Conservation (phyloP, 2,329 filamentous ascomycete species). For the Colletotrichum australisinense region DNA sequence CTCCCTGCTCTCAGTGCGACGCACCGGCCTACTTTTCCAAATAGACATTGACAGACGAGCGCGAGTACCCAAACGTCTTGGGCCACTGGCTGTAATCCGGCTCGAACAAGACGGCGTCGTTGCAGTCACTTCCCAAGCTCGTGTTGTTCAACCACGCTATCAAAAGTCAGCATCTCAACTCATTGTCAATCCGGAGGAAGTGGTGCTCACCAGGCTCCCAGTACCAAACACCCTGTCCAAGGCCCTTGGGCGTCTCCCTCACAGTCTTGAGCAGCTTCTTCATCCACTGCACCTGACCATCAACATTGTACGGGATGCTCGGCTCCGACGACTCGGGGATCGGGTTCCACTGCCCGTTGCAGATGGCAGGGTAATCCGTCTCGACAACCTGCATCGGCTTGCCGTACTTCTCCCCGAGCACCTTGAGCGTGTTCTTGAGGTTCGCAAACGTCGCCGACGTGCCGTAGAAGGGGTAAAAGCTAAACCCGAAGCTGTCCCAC, state of each 20-base stretch:
- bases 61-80: constrained; percentile 24
- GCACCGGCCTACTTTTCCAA: background rate
- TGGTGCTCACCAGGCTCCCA: constrained; percentile 12
- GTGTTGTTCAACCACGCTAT: constrained; percentile 26
- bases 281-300: constrained; percentile 26
- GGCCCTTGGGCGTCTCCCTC: constrained; percentile 16
- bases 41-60: constrained; percentile 21
- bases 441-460: constrained; percentile 30
- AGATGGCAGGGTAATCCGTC: constrained; percentile 32
- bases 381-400: constrained; percentile 32
- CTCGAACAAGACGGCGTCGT: constrained; percentile 30
- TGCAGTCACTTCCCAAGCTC: constrained; percentile 28
- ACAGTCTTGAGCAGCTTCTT: constrained; percentile 18
- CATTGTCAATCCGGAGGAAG: no score
- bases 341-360: constrained; percentile 29
- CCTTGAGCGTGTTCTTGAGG: constrained; percentile 8
- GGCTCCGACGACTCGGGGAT: constrained; percentile 28
- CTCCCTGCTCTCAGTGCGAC: background rate
- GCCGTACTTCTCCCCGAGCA: constrained; percentile 25
- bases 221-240: constrained; percentile 27
- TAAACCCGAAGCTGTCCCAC: constrained; percentile 28
- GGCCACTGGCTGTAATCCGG: constrained; percentile 31
- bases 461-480: constrained; percentile 34
- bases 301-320: constrained; percentile 28
- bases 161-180: background rate